A percentile compares a stretch with the other conserved stretches of the same genome.
These are phyloP conservation scores for Panicum miliaceum DNA, from an alignment of 176 grass and related monocot genomes.

Conservation along the genomic window DNA sequence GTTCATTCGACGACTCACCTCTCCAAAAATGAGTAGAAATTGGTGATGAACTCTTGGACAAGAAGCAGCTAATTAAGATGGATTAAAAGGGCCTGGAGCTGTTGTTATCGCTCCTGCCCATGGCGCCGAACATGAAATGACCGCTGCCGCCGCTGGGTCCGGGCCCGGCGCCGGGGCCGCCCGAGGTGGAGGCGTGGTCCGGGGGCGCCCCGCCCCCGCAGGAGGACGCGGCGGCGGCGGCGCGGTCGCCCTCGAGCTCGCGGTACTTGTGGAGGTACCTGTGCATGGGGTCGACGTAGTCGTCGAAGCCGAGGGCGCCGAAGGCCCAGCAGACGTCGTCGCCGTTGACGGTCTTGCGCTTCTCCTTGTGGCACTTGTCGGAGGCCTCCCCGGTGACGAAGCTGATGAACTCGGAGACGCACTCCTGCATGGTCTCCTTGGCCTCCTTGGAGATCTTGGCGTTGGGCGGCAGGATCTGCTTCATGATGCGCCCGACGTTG, in stretches of 20 bases:
- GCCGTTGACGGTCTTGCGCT: slow-evolving; percentile 91
- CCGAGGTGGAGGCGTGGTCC: slow-evolving; percentile 14
- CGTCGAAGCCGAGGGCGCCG: slow-evolving; percentile 73
- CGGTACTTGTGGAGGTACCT: slow-evolving; percentile 78
- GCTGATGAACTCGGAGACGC: slow-evolving; percentile 90
- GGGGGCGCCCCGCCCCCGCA: slow-evolving; percentile 8
- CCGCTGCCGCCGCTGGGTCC: slow-evolving; percentile 14
- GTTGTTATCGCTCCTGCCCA: slow-evolving; percentile 58
- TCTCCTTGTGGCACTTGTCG: slow-evolving; percentile 88
- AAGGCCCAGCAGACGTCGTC: slow-evolving; percentile 90
- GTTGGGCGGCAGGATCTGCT: slow-evolving; percentile 82
- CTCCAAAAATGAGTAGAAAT: slow-evolving; percentile 24
- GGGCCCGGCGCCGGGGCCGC: neutral
- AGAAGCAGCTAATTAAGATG: neutral
- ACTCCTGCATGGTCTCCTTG: slow-evolving; percentile 95
- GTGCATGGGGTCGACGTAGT: slow-evolving; percentile 82
- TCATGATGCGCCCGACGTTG: slow-evolving; percentile 89
- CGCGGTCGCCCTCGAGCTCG: slow-evolving; percentile 68
- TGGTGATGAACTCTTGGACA: neutral
- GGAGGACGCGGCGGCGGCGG: slow-evolving; percentile 55
- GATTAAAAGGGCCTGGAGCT: slow-evolving; percentile 57
- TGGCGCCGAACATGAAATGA: slow-evolving; percentile 84
- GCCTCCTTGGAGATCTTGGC: slow-evolving; percentile 94
- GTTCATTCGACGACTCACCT: neutral
- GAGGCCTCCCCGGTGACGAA: slow-evolving; percentile 88